Conservation (phyloP, 2,329 filamentous ascomycete species). For the Microsporum ferrugineum region DNA sequence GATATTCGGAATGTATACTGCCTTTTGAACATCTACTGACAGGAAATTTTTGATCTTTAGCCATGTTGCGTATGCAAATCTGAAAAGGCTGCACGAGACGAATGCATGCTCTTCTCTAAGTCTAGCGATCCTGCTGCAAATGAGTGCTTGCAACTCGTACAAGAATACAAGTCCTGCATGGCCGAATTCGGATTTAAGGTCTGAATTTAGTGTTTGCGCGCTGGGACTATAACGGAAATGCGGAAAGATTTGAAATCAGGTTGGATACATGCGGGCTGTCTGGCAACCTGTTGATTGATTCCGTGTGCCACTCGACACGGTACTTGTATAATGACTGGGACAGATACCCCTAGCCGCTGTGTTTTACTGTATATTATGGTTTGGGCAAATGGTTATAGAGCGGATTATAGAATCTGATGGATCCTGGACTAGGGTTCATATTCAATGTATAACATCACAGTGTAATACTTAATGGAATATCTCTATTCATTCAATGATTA, state of each 20-base stretch:
- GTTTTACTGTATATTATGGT: background rate
- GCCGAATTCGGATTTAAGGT: slow-evolving; percentile 76
- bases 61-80: slow-evolving; percentile 97
- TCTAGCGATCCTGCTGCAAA: slow-evolving; percentile 61
- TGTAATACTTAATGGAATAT: background rate
- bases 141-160: slow-evolving; percentile 72
- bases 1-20: background rate
- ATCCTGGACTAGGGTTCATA: background rate
- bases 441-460: background rate
- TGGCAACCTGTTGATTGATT: background rate
- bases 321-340: background rate
- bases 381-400: background rate
- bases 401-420: background rate
- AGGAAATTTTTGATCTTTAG: slow-evolving; percentile 34
- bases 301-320: background rate
- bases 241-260: background rate
- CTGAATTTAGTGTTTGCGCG: slow-evolving; percentile 15
- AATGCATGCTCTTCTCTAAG: slow-evolving; percentile 97
- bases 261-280: background rate
- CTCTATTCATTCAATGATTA: background rate
- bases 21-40: background rate
- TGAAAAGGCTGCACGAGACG: slow-evolving; percentile 83
- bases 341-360: background rate
- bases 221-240: background rate
- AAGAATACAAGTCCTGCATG: slow-evolving; percentile 87